Conservation (phyloP, 371 early-diverging fungal genomes). For the Lichtheimia hyalospora region DNA sequence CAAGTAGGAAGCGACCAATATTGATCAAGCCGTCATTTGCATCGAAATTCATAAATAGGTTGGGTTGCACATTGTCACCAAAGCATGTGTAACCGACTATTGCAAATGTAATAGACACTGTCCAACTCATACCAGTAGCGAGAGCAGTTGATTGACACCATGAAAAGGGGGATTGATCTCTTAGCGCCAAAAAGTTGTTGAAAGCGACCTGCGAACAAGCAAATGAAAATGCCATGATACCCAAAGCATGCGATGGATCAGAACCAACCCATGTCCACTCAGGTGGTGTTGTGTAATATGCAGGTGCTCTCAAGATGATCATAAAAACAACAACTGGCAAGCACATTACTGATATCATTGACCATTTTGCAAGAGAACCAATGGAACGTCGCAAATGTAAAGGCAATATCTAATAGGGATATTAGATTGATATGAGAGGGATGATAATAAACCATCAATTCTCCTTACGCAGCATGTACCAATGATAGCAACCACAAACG, state of each 20-base stretch:
- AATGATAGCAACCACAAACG: slow-evolving; percentile 40
- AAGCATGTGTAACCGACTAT: slow-evolving; percentile 57
- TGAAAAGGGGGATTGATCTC: slow-evolving; percentile 34
- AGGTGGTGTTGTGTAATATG: slow-evolving; percentile 32
- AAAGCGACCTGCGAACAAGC: slow-evolving; percentile 51
- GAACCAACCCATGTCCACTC: slow-evolving; percentile 31
- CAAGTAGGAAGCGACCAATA: slow-evolving; percentile 50
- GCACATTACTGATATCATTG: slow-evolving; percentile 55
- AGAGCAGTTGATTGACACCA: slow-evolving; percentile 48
- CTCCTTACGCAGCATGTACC: slow-evolving; percentile 38
- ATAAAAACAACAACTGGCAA: slow-evolving; percentile 52
- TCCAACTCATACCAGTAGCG: slow-evolving; percentile 49
- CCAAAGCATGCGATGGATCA: slow-evolving; percentile 42
- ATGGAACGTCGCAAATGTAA: slow-evolving; percentile 55
- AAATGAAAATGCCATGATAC: slow-evolving; percentile 50
- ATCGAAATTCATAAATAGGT: slow-evolving; percentile 58
- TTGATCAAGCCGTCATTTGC: slow-evolving; percentile 50
- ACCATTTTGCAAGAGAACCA: slow-evolving; percentile 57
- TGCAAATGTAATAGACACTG: slow-evolving; percentile 56
- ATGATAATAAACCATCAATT: not conserved
- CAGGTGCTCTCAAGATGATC: slow-evolving; percentile 50
- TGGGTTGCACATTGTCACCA: slow-evolving; percentile 52
- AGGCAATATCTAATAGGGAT: slow-evolving; percentile 43
- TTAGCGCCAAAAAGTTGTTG: slow-evolving; percentile 50
- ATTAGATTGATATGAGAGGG: slow-evolving; percentile 2